Conservation (phyloP, 495 filamentous ascomycete species). For the Talaromyces borbonicus region DNA sequence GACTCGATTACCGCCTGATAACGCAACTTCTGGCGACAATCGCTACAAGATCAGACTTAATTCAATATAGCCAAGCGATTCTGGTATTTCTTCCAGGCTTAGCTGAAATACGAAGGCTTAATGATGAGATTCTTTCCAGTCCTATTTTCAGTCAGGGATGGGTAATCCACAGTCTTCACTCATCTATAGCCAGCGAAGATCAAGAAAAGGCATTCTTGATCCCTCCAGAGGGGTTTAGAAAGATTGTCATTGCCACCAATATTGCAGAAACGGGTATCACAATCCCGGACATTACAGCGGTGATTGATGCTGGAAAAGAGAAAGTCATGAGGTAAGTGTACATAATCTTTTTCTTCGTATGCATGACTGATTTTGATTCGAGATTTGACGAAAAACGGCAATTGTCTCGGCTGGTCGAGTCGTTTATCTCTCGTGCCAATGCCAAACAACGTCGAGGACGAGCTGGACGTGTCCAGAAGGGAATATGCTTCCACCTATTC, state of each 20-base stretch:
- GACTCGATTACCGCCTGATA: conserved; percentile 76
- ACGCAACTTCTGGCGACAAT: conserved; percentile 63
- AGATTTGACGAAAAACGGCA: conserved; percentile 85
- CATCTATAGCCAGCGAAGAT: conserved; percentile 89
- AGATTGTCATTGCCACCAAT: conserved; percentile 92
- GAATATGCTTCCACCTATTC: conserved; percentile 91
- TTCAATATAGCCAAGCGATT: conserved; percentile 75
- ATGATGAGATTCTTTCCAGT: conserved; percentile 68
- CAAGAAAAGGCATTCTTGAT: conserved; percentile 85
- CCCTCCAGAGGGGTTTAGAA: conserved; percentile 69
- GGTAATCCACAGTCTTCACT: conserved; percentile 82
- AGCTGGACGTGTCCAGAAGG: conserved; percentile 91
- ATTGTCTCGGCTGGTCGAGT: conserved; percentile 78
- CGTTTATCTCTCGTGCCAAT: conserved; percentile 88
- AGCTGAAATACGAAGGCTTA: conserved; percentile 79
- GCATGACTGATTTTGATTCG: not conserved
- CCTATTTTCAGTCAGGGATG: conserved; percentile 58
- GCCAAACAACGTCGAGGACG: conserved; percentile 88
- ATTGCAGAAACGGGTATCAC: conserved; percentile 97
- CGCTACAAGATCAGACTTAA: conserved; percentile 52
- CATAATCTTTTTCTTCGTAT: not conserved
- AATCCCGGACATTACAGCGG: conserved; percentile 91
- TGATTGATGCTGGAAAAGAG: conserved; percentile 90
- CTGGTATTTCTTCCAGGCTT: conserved; percentile 92
- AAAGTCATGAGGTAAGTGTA: conserved; percentile 67